phyloP scores from a whole-genome alignment of 345 rosid species.

The Boechera stricta region DNA sequence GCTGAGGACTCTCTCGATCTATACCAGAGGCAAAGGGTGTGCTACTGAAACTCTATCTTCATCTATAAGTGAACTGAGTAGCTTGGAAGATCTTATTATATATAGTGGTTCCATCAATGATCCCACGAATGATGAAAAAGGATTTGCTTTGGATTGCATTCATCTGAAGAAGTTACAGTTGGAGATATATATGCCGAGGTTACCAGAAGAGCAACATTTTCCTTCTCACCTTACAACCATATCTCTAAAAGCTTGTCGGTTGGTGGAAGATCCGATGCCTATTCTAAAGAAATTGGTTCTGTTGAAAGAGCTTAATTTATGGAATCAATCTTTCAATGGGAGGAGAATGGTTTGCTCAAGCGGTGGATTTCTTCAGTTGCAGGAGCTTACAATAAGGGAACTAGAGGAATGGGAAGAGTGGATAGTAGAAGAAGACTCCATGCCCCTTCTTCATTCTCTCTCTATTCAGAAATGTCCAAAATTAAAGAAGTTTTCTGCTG shows the following conservation, averaged over 20 bases:
- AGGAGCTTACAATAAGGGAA: too few relatives aligned
- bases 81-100: neutral
- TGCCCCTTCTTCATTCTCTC: too few relatives aligned
- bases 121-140: too few relatives aligned
- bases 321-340: conserved; percentile 29
- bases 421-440: too few relatives aligned
- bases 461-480: too few relatives aligned
- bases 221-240: neutral
- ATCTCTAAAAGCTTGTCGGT: conserved; percentile 1
- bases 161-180: too few relatives aligned
- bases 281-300: conserved; percentile 49
- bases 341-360: conserved; percentile 25
- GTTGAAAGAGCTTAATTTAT: conserved; percentile 17
- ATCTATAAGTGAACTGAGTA: conserved; percentile 23
- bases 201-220: too few relatives aligned
- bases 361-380: conserved; percentile 15
- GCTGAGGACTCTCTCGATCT: neutral
- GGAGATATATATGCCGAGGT: too few relatives aligned
- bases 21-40: neutral
- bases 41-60: neutral
- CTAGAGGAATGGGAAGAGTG: too few relatives aligned
- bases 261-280: conserved; percentile 50
- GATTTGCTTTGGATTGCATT: too few relatives aligned
- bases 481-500: too few relatives aligned
- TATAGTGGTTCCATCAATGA: too few relatives aligned